A percentile compares a stretch with the other conserved stretches of the same genome.
These are phyloP conservation scores for Mrakia frigida DNA, from an alignment of 768 basidiomycete genomes.

Conservation along the genomic window DNA sequence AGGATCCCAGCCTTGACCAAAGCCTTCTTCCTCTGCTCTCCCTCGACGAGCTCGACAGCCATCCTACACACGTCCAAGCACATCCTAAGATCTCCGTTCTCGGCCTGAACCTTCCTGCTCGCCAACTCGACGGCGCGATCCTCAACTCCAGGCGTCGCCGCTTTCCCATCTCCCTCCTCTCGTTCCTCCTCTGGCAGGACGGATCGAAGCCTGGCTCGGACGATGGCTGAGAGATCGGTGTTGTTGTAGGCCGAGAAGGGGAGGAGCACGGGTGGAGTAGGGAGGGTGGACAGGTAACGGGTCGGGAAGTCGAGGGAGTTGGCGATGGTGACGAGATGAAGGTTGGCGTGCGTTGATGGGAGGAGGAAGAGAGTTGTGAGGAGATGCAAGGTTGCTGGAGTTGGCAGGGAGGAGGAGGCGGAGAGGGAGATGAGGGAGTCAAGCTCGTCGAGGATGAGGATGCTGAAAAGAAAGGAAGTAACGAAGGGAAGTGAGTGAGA, in stretches of 20 bases:
- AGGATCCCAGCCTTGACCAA: constrained; percentile 14
- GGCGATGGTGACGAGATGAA: constrained; percentile 45
- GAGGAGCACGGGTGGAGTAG: constrained; percentile 39
- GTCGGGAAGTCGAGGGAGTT: constrained; percentile 46
- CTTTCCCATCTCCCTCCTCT: constrained; percentile 1
- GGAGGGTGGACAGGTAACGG: constrained; percentile 39
- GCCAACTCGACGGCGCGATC: constrained; percentile 44
- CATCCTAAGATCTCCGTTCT: constrained; percentile 45
- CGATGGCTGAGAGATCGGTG: constrained; percentile 42
- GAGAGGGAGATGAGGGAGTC: constrained; percentile 43
- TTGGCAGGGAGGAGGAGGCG: constrained; percentile 37
- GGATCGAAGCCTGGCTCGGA: constrained; percentile 39
- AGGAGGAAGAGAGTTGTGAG: constrained; percentile 43
- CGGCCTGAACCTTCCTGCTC: constrained; percentile 43
- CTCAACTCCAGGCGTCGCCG: constrained; percentile 38
- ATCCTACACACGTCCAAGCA: constrained; percentile 42
- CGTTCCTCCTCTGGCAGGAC: constrained; percentile 19
- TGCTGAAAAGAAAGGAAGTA: constrained; percentile 29
- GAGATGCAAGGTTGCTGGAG: constrained; percentile 35
- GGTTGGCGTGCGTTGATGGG: constrained; percentile 35
- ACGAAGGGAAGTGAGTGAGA: neutral
- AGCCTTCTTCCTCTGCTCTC: constrained; percentile 42
- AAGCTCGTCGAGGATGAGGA: constrained; percentile 45
- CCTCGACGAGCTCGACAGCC: constrained; percentile 42
- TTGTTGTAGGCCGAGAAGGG: constrained; percentile 44